A percentile compares a stretch with the other conserved stretches of the same genome.
These are phyloP conservation scores for Polyporus tsugae DNA, from an alignment of 1,284 basidiomycete species.

Conservation along the genomic window DNA sequence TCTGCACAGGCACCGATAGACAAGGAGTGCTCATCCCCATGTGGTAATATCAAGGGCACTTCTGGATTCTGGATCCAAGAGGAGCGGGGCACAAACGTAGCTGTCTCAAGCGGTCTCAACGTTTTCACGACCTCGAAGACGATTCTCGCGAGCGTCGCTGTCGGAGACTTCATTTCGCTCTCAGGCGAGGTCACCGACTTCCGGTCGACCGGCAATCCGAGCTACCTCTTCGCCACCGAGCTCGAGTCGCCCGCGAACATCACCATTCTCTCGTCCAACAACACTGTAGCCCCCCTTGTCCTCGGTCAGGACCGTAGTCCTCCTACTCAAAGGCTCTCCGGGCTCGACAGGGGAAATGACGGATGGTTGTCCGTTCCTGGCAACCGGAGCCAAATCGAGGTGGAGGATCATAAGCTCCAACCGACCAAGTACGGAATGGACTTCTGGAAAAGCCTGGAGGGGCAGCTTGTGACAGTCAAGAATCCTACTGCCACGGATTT, in stretches of 20 bases:
- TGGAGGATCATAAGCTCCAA: constrained; percentile 53
- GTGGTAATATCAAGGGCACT: constrained; percentile 38
- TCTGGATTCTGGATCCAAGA: constrained; percentile 62
- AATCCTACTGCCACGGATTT: constrained; percentile 58
- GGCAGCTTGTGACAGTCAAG: constrained; percentile 61
- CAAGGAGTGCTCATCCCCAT: background rate
- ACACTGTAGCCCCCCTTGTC: constrained; percentile 54
- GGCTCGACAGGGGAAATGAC: constrained; percentile 59
- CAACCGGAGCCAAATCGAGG: constrained; percentile 55
- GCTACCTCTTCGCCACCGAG: constrained; percentile 61
- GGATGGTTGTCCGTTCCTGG: constrained; percentile 64
- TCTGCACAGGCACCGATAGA: constrained; percentile 5
- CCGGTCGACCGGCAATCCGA: constrained; percentile 51
- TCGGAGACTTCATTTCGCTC: constrained; percentile 56
- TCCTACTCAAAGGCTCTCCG: constrained; percentile 57
- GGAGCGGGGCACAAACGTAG: constrained; percentile 49
- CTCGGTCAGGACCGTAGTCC: constrained; percentile 62
- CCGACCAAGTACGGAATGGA: constrained; percentile 62
- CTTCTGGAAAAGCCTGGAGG: constrained; percentile 70
- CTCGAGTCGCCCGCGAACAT: constrained; percentile 57
- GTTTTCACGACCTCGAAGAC: constrained; percentile 54
- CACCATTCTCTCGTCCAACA: constrained; percentile 53
- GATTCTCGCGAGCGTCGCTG: constrained; percentile 51
- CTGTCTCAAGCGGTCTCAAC: constrained; percentile 53
- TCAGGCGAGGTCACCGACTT: constrained; percentile 58